Evolutionary conservation across 306 rosid genomes (phyloP), one percentile per base, ranked within the genome.

Genomic region (Quercus suber): DNA sequence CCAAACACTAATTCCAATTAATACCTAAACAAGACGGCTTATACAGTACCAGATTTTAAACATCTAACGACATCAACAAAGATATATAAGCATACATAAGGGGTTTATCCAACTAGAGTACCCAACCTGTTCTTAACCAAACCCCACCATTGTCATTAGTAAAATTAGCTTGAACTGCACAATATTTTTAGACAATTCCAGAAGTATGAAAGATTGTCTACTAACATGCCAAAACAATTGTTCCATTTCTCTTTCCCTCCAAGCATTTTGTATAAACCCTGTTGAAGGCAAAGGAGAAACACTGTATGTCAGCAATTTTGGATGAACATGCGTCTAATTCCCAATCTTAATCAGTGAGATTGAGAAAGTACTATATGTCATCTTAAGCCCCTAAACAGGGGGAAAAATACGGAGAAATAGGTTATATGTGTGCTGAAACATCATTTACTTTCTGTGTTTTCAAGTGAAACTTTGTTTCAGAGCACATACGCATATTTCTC

Each of bases 231-330:
- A 15, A 76, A 74, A 58, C 63, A 75, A 74, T 71, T 55, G 58
- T 41, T 31, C 18, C 27, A 55, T 27, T 69, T 30, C 76, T 63
- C 58, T 73, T 68, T 72, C 69, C 81, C 56, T 21, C 35, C 23
- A 61, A 55, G 78, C 74, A 81, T 71, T 73, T 64, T 51, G 49
- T 60, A 75, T 11, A 58, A 75, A 75, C 55, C 87, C 90, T 82
- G 90, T 7, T 45, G 76, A 23, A 75, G 67, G 6, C 3, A 72
- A 81, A 79, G 33, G 37, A 10, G 75, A 73, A 55, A 55, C 81
- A 52, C 27, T 63, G 14, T 59, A 1, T 73, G 5, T 59, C 3
- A 59, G 67, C 12, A 60, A 14, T 11, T 21, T 28, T 23, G 25
- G 6, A 23, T 7, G 3, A 5, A 70, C 30, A 12, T 10, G 53